phyloP scores from a whole-genome alignment of 345 rosid species.

The Raphanus sativus region DNA sequence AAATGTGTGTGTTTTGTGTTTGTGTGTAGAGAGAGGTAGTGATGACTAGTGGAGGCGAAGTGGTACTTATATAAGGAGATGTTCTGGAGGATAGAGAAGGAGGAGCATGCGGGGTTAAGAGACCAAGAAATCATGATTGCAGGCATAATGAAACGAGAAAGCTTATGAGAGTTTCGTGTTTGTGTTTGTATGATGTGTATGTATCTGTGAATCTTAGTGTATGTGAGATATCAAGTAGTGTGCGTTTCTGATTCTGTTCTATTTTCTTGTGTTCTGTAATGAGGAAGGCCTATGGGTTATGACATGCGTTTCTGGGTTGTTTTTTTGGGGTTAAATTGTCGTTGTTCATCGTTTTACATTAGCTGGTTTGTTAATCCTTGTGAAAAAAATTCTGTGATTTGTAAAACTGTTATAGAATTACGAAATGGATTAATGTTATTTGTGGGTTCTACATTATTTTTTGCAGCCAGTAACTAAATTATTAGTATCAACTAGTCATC shows the following conservation, averaged over 20 bases:
- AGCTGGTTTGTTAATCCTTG: neutral
- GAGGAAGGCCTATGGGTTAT: slow-evolving; percentile 45
- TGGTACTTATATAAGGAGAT: slow-evolving; percentile 49
- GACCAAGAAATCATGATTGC: slow-evolving; percentile 95
- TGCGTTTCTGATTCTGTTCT: slow-evolving; percentile 20
- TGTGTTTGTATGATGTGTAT: slow-evolving; percentile 5
- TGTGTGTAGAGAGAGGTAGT: slow-evolving; percentile 43
- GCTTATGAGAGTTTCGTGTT: slow-evolving; percentile 50
- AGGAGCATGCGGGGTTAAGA: slow-evolving; percentile 98
- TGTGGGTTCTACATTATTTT: neutral
- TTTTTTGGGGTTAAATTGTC: neutral
- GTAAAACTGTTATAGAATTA: neutral
- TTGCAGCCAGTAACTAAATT: too few species aligned
- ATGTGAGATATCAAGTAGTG: slow-evolving; percentile 9
- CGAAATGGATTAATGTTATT: neutral
- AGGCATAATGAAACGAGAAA: slow-evolving; percentile 82
- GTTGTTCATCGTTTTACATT: slow-evolving; percentile 4
- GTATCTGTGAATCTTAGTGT: slow-evolving; percentile 28
- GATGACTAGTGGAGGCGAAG: slow-evolving; percentile 22
- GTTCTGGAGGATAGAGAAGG: slow-evolving; percentile 37
- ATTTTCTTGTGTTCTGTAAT: slow-evolving; percentile 25
- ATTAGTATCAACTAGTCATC: too few species aligned
- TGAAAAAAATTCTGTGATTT: neutral
- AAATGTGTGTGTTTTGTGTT: slow-evolving; percentile 6
- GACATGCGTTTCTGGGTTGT: slow-evolving; percentile 26